Evolutionary conservation across 176 grass and related monocot species (phyloP), one percentile per base, ranked within the genome.

Genomic region (Oryza officinalis): DNA sequence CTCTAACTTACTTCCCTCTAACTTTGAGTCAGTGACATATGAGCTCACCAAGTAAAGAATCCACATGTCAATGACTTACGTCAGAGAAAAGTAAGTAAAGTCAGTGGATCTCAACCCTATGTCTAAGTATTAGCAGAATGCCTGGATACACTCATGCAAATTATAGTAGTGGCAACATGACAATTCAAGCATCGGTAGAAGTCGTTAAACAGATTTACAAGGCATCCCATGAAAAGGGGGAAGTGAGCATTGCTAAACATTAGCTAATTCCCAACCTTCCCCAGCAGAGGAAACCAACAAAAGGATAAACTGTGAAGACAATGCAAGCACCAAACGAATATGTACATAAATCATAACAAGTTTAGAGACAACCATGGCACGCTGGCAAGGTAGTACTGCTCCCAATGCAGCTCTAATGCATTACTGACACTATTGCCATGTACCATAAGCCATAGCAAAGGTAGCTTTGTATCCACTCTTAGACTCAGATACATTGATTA

Each of bases 171-270:
- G 1, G 37, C 37, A 77, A 52, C 10, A 76, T 49, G 23, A 20
- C 27, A 77, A 35, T 23, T n/a, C 52, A 65, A 81, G 14, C 54
- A 25, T 46, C 9, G 28, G 27, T 14, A 49, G 33, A 6, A 31
- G 64, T 2, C 13, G 46, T 30, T 63, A 35, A 25, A 72, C 43
- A 41, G 30, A 80, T 80, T 71, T 57, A 65, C 76, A 87, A 13
- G 41, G 40, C 13, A 41, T 59, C 35, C 20, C 73, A 74, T 43
- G 32, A 73, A 59, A 22, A 13, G 25, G 15, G 46, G 14, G n/a
- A 80, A 65, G 32, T 18, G 7, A 38, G 63, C 20, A 67, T 50
- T 6, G 5, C 9, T n/a, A 71, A 20, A 13, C 33, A 2, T 7
- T 18, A 74, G 40, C 77, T 50, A 23, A 49, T 61, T 57, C 64